A percentile compares a stretch with the other conserved stretches of the same genome.
These are phyloP conservation scores for Kwoniella shivajii DNA, from an alignment of 1,284 basidiomycete species.

Conservation along the genomic window DNA sequence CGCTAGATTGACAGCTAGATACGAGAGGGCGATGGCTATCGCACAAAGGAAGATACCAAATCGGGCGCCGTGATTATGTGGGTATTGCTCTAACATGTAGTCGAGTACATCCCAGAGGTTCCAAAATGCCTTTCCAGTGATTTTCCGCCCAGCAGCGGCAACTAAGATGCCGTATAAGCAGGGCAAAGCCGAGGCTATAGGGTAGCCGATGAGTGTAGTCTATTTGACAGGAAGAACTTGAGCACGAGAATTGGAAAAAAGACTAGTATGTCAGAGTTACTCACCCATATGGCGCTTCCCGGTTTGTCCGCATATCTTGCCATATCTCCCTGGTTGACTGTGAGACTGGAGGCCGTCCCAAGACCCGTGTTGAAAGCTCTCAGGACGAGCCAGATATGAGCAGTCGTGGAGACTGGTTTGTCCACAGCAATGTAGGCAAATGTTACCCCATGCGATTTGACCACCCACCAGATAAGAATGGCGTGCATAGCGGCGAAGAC, in stretches of 20 bases:
- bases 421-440: conserved; percentile 17
- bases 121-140: conserved; percentile 1
- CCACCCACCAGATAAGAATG: conserved; percentile 22
- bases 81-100: conserved; percentile 20
- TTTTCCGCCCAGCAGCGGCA: not conserved
- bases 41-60: conserved; percentile 74
- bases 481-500: conserved; percentile 18
- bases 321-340: conserved; percentile 43
- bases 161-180: conserved; percentile 28
- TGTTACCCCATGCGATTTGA: conserved; percentile 23
- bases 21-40: conserved; percentile 65
- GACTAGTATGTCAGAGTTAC: not conserved
- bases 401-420: conserved; percentile 12
- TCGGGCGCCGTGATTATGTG: conserved; percentile 16
- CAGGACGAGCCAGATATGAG: conserved; percentile 27
- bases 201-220: conserved; percentile 11
- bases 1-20: conserved; percentile 69
- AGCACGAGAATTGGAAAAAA: not conserved
- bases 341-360: conserved; percentile 32
- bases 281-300: conserved; percentile 28
- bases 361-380: conserved; percentile 38
- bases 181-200: conserved; percentile 23
- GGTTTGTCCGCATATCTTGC: conserved; percentile 36
- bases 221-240: not conserved
- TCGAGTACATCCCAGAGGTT: conserved; percentile 20